phyloP scores from a whole-genome alignment of 768 basidiomycete species.

The Psilocybe cubensis region DNA sequence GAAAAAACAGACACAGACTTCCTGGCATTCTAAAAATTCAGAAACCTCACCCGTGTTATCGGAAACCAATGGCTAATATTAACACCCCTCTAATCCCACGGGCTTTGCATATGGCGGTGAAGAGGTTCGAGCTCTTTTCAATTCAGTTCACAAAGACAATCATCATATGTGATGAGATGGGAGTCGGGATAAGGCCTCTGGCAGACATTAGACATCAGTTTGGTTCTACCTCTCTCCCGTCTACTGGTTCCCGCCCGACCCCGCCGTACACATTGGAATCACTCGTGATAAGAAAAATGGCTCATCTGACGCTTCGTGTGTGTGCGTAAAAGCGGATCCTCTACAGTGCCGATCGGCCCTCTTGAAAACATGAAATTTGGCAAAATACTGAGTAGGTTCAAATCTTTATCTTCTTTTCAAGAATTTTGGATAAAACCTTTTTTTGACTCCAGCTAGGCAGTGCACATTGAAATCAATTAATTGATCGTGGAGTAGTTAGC shows the following conservation, averaged over 20 bases:
- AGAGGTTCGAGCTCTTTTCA: background rate
- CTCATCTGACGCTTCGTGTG: background rate
- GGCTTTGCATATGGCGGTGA: background rate
- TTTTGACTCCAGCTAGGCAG: too few species aligned
- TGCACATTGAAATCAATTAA: too few species aligned
- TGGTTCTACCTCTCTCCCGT: too few species aligned
- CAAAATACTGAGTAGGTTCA: background rate
- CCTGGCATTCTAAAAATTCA: background rate
- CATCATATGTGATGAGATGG: background rate
- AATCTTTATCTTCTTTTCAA: too few species aligned
- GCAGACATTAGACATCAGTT: too few species aligned
- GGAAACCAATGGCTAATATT: background rate
- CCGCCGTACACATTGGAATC: too few species aligned
- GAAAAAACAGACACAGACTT: background rate
- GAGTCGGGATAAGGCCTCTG: too few species aligned
- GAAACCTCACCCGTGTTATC: background rate
- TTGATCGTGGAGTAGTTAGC: too few species aligned
- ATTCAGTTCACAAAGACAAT: background rate
- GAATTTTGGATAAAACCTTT: too few species aligned
- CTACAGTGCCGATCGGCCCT: background rate
- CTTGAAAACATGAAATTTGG: conserved; percentile 7
- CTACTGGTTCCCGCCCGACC: too few species aligned
- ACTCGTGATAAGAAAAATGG: too few species aligned
- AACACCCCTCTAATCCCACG: background rate
- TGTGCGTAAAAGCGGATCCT: background rate